Evolutionary conservation across 805 yeast species (phyloP), one percentile per base, ranked within the genome.

Genomic region (Candida tallmaniae): DNA sequence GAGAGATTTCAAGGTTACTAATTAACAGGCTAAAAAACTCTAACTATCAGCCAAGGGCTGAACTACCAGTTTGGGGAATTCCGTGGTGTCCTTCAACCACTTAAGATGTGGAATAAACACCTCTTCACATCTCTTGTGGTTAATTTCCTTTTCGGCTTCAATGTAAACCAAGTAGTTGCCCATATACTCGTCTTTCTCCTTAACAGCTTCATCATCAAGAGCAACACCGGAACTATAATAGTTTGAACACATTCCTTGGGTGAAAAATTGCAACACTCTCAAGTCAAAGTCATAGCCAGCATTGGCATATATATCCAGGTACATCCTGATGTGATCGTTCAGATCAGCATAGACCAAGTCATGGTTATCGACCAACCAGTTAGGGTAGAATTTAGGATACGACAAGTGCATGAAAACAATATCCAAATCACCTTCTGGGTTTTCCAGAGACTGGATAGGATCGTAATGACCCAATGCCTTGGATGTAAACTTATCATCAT

Each of bases 341-440:
- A 42, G 45, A 8, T 51, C 47, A n/a, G n/a, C n/a, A 44, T 62
- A 64, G 7, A 61, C 39, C 44, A 65, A 56, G 31, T 65, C 69
- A 31, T 58, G 49, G 45, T 60, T 58, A 32, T 59, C 53, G 5
- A 46, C 56, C 17, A 62, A 41, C 62, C 61, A 56, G 25, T 50
- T 42, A 17, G 66, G 63, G 30, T 48, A 60, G 36, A 47, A 45
- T 47, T 60, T 78, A 11, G 84, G 84, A 48, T 78, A 76, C 12
- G 80, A 73, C 41, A 77, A 55, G 52, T 77, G 84, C 73, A 76
- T 69, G 49, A 78, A 77, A 28, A 68, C 41, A 19, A 48, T 34
- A 19, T 52, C 52, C 17, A 44, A 32, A 13, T 50, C 46, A 5
- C 29, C 47, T 5, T 44, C 44, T 3, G 45, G 43, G 11, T 36